Evolutionary conservation across 768 basidiomycete species (phyloP).

Genomic region (Crassisporium funariophilum): DNA sequence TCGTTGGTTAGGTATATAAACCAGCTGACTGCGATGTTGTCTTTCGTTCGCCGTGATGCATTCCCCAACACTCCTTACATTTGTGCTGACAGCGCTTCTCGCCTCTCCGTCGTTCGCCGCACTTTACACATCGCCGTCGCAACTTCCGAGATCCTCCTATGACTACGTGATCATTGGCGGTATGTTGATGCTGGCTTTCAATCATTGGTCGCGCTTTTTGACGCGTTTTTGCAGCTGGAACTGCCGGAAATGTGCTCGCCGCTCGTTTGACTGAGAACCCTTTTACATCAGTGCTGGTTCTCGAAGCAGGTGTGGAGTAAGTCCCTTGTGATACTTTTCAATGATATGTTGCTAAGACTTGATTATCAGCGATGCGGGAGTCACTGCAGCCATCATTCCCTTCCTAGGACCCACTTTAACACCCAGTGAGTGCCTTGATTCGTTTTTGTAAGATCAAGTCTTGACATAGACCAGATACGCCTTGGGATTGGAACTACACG

Average conservation of each 20-base stretch:
- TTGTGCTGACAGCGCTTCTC: too few relatives aligned
- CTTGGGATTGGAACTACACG: conserved; percentile 28
- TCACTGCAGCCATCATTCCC: conserved; percentile 15
- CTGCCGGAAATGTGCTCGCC: conserved; percentile 57
- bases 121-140: not conserved
- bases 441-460: not conserved
- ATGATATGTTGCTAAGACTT: not conserved
- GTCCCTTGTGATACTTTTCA: not conserved
- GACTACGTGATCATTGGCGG: not conserved
- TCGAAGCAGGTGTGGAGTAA: conserved; percentile 60
- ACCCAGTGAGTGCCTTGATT: conserved; percentile 5
- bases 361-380: conserved; percentile 13
- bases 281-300: conserved; percentile 44
- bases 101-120: not conserved
- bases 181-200: not conserved
- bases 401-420: conserved; percentile 13
- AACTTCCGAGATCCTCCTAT: not conserved
- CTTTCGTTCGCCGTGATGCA: too few relatives aligned
- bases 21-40: too few relatives aligned
- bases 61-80: too few relatives aligned
- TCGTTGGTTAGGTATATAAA: too few relatives aligned
- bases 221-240: conserved; percentile 35
- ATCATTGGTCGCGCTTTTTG: not conserved
- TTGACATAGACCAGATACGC: conserved; percentile 6
- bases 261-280: conserved; percentile 54